Conservation (phyloP, 148 eudicot genomes). For the Rhododendron vialii region DNA sequence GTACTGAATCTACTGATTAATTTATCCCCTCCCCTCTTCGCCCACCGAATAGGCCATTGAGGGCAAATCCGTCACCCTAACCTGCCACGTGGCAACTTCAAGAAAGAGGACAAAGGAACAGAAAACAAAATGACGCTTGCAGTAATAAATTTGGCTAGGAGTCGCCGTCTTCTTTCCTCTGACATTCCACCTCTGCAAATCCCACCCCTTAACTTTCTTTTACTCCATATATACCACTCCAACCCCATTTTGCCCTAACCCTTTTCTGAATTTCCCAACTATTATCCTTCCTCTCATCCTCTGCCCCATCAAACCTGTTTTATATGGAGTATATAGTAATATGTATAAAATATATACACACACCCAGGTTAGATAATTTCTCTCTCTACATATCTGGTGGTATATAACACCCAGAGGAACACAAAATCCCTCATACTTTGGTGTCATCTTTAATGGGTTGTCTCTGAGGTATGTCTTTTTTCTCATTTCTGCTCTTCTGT, state of each 20-base stretch:
- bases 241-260: conserved; percentile 18
- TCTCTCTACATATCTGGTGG: not conserved
- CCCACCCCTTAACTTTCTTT: too few relatives aligned
- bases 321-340: not conserved
- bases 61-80: not conserved
- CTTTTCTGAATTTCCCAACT: not conserved
- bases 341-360: not conserved
- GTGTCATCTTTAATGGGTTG: conserved; percentile 18
- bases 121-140: conserved; percentile 32
- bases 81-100: conserved; percentile 13
- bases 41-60: too few relatives aligned
- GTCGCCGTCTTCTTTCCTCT: conserved; percentile 55
- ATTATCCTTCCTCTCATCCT: not conserved
- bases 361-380: not conserved
- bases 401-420: conserved; percentile 18
- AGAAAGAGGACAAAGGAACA: conserved; percentile 13
- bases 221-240: too few relatives aligned
- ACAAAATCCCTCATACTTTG: not conserved
- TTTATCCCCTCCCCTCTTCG: too few relatives aligned
- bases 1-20: too few relatives aligned
- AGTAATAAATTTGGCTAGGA: conserved; percentile 33
- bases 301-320: conserved; percentile 2
- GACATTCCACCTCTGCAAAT: conserved; percentile 62
- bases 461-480: conserved; percentile 33
- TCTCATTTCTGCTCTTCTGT: not conserved